Percentiles rank a stretch among this genome's conserved stretches.
phyloP scores from a whole-genome alignment of 805 yeast genomes.

The Peterozyma toletana region DNA sequence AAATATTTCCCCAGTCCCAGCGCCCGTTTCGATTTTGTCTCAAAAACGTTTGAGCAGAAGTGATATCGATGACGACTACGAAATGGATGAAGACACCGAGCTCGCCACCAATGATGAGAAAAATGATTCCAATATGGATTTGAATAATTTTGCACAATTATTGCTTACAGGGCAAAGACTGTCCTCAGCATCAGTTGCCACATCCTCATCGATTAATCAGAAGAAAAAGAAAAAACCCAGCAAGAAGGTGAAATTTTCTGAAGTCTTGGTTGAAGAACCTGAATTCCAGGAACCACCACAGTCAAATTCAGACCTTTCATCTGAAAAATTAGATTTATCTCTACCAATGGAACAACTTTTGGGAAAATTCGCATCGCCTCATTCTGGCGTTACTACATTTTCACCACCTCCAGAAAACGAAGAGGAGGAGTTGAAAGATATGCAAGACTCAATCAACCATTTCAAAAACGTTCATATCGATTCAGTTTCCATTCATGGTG shows the following conservation, averaged over 20 bases:
- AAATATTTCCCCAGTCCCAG: conserved; percentile 59
- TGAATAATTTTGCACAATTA: conserved; percentile 81
- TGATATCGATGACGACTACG: conserved; percentile 28
- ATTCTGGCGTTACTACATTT: conserved; percentile 11
- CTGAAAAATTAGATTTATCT: conserved; percentile 41
- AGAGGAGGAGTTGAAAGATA: conserved; percentile 62
- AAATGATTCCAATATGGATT: conserved; percentile 38
- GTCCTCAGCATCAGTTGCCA: conserved; percentile 10
- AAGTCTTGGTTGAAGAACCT: conserved; percentile 41
- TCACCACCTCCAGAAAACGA: conserved; percentile 43
- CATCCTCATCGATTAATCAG: conserved; percentile 12
- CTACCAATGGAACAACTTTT: conserved; percentile 75
- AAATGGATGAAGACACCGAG: conserved; percentile 28
- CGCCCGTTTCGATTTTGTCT: conserved; percentile 72
- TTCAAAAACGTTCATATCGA: conserved; percentile 77
- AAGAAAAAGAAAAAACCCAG: conserved; percentile 33
- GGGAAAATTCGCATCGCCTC: conserved; percentile 29
- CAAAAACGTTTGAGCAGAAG: conserved; percentile 47
- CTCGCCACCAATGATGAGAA: conserved; percentile 15
- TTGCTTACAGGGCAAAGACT: conserved; percentile 77
- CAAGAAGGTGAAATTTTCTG: conserved; percentile 69
- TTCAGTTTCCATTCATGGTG: conserved; percentile 67
- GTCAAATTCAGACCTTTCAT: conserved; percentile 4
- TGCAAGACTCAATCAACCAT: conserved; percentile 67
- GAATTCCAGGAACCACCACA: conserved; percentile 12